Base-by-base conservation (phyloP, 352 stramenopile genomes). In the Globisporangium carolinianum region DNA sequence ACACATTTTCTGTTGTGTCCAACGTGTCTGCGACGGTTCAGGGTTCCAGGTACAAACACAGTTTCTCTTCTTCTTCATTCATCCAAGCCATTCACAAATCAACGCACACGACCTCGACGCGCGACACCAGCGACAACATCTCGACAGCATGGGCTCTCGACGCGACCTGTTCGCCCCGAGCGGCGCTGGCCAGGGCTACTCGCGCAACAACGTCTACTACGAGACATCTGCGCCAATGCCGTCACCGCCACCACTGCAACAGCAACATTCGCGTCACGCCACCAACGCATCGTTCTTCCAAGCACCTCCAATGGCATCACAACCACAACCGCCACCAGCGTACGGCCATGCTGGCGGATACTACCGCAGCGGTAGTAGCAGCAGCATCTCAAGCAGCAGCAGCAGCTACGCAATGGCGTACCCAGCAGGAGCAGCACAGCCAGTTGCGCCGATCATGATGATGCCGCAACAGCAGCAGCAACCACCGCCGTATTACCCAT, bases 191-290 rank as follows among this genome's bases (percentile, higher is more conserved):
- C 15, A 37, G n/a, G 56, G 56, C 56, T 61, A 61, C 39, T 14
- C 45, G 37, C 52, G 58, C 52, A 57, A 60, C 50, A 56, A 51
- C 43, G 50, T 58, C 6, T 63, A 45, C 57, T 63, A 61, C 48
- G 47, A 61, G 48, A 61, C 47, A 39, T 51, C 56, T 3, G 56
- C 17, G n/a, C 14, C 53, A 46, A 46, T 46, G 41, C 7, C 41
- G 15, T 14, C 12, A 14, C 41, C 12, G 42, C 42, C 42, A 14
- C 42, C 12, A 15, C 42, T 32, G 2, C 24, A 32, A 32, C 24
- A 32, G 2, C 24, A 32, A 32, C 24, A 32, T 32, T 32, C 42
- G 11, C 42, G 5, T 12, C n/a, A 47, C n/a, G 43, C 46, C 43
- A 46, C 11, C 53, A 45, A n/a, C 17, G 36, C 41, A 0, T 10